A percentile compares a stretch with the other conserved stretches of the same genome.
Conservation (phyloP, 176 grass and related monocot genomes). For the Carex pumila region DNA sequence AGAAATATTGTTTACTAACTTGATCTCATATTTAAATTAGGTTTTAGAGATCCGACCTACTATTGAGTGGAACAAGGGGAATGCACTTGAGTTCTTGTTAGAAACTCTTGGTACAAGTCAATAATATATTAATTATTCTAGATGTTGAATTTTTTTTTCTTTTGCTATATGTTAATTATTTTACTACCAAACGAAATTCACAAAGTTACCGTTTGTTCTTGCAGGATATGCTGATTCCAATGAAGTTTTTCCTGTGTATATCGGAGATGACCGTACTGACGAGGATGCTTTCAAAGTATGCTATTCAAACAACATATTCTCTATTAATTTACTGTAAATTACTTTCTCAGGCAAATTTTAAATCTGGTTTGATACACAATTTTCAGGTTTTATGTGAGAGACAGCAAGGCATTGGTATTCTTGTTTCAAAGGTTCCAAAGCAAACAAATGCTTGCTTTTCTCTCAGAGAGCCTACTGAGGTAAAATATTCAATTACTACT, state of each 20-base stretch:
- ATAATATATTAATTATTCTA: not conserved
- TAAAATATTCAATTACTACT: constrained; percentile 5
- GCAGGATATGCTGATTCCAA: constrained; percentile 50
- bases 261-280: constrained; percentile 91
- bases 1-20: constrained; percentile 4
- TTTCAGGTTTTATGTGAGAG: constrained; percentile 42
- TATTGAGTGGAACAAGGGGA: constrained; percentile 97
- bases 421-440: constrained; percentile 79
- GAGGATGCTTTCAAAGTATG: constrained; percentile 85
- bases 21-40: constrained; percentile 20
- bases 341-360: not conserved
- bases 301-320: not conserved
- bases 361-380: not conserved
- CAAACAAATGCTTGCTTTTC: constrained; percentile 70
- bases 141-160: not conserved
- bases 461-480: constrained; percentile 70
- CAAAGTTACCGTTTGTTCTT: not conserved
- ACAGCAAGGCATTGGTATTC: constrained; percentile 70
- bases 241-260: constrained; percentile 68
- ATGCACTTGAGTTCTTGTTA: constrained; percentile 91
- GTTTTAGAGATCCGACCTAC: constrained; percentile 74
- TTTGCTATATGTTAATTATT: not conserved
- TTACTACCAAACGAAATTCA: not conserved
- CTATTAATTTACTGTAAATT: not conserved
- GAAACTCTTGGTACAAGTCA: constrained; percentile 56